These are phyloP conservation scores for Metschnikowia similis DNA, from an alignment of 805 yeast species.

Conservation along the genomic window DNA sequence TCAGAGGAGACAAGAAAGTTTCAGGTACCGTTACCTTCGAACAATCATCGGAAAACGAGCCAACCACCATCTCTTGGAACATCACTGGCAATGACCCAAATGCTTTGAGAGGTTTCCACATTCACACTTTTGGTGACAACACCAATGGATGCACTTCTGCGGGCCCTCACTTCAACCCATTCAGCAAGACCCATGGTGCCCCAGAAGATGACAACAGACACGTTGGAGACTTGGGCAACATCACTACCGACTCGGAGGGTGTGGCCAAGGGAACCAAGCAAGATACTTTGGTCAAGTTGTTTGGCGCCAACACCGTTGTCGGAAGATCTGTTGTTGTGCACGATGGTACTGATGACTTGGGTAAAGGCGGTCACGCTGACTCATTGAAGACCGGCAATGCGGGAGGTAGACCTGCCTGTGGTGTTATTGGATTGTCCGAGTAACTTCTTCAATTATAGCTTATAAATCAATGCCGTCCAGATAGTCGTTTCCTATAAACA, in stretches of 20 bases:
- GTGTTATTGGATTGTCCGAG: constrained; percentile 80
- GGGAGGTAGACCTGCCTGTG: constrained; percentile 98
- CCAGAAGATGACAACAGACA: constrained; percentile 80
- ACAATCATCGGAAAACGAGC: constrained; percentile 73
- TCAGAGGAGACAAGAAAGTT: constrained; percentile 92
- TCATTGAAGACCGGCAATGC: constrained; percentile 96
- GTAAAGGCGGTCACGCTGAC: constrained; percentile 89
- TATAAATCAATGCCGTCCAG: neutral
- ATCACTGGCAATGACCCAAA: constrained; percentile 85
- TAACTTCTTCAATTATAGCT: constrained; percentile 14
- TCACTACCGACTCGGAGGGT: constrained; percentile 82
- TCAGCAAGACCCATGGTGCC: constrained; percentile 84
- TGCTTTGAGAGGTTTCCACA: constrained; percentile 94
- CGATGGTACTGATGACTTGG: constrained; percentile 89
- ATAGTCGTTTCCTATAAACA: neutral
- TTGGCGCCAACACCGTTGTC: constrained; percentile 82
- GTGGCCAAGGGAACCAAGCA: constrained; percentile 85
- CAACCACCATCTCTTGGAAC: constrained; percentile 85
- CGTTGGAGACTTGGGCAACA: constrained; percentile 96
- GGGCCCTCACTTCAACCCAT: constrained; percentile 95
- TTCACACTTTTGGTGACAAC: constrained; percentile 97
- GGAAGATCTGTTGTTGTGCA: constrained; percentile 97
- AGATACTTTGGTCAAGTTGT: constrained; percentile 71
- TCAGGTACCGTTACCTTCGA: constrained; percentile 84
- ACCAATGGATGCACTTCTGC: constrained; percentile 99